Percentiles rank a stretch among this genome's conserved stretches.
Conservation (phyloP, 345 rosid species). For the Rubroshorea leprosula region DNA sequence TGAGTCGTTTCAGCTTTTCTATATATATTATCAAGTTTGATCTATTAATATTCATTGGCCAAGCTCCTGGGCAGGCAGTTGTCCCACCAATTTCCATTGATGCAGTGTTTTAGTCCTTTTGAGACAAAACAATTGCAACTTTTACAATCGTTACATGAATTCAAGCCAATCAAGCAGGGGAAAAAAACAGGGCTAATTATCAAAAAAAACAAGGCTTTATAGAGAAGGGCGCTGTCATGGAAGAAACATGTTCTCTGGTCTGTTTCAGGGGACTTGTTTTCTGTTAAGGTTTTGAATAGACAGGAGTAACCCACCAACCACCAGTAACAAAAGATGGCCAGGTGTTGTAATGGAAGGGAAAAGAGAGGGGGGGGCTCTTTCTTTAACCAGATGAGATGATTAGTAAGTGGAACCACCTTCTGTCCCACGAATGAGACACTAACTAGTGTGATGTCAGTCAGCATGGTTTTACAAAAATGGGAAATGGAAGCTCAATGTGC, state of each 20-base stretch:
- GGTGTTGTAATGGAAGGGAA: slow-evolving; percentile 4
- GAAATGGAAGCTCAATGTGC: slow-evolving; percentile 6
- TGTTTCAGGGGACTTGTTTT: slow-evolving; percentile 14
- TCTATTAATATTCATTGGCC: no score
- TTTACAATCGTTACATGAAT: no score
- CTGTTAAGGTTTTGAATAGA: slow-evolving; percentile 14
- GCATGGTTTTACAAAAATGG: background rate
- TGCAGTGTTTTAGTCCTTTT: no score
- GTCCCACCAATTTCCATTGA: no score
- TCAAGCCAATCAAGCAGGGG: no score
- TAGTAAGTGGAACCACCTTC: slow-evolving; percentile 9
- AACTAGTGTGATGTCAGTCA: slow-evolving; percentile 20
- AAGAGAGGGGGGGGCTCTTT: background rate
- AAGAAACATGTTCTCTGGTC: slow-evolving; percentile 10
- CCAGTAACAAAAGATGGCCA: no score
- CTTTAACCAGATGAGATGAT: background rate
- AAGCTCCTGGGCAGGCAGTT: no score
- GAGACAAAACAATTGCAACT: no score
- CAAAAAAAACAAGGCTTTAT: background rate
- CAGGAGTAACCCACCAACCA: no score
- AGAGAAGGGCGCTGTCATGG: slow-evolving; percentile 11
- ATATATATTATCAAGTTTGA: no score
- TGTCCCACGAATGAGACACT: slow-evolving; percentile 12
- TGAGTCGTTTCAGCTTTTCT: no score
- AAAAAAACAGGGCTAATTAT: no score